Evolutionary conservation across 495 filamentous ascomycete species (phyloP), one percentile per base, ranked within the genome.

Genomic region (Penicillium atrosanguineum): DNA sequence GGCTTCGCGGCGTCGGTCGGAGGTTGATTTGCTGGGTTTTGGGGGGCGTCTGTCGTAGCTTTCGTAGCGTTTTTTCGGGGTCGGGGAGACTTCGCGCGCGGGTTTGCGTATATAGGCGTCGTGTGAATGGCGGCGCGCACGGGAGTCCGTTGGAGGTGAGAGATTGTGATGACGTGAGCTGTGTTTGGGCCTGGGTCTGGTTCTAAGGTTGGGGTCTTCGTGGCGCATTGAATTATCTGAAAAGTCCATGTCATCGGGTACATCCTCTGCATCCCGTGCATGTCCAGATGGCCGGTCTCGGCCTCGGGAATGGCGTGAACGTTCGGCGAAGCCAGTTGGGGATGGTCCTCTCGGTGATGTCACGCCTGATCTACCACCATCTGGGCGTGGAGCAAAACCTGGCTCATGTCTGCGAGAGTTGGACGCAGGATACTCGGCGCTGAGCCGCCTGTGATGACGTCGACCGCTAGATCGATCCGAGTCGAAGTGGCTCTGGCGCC

Each of bases 81-180:
- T 46, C 21, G 61, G 69, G 0, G 72, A 74, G 3, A 67, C 46
- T 4, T 74, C 70, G 26, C 69, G 60, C 4, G 58, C 57, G 0
- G 69, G 69, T 60, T 66, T 65, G 18, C 70, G 67, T 1, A 53
- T 64, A 36, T 74, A 76, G 2, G 71, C 65, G 28, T 77, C 74
- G 46, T 77, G 74, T 1, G 74, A 77, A 54, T 77, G 74, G 0
- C 74, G 71, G 15, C 74, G 70, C 0, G 67, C 63, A 20, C 62
- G 50, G 5, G 63, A 58, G 19, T 53, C 28, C 1, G 67, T 55
- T 11, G 67, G 63, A 0, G 69, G 71, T 12, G 74, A 72, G 0
- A 75, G 54, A 31, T 72, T 58, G 15, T 55, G 60, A 6, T 51
- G 67, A 12, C 59, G 64, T 8, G 61, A 54, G 11, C 52, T 53